phyloP scores from a whole-genome alignment of 371 early-diverging fungal genomes.

The Haplosporangium sp. region DNA sequence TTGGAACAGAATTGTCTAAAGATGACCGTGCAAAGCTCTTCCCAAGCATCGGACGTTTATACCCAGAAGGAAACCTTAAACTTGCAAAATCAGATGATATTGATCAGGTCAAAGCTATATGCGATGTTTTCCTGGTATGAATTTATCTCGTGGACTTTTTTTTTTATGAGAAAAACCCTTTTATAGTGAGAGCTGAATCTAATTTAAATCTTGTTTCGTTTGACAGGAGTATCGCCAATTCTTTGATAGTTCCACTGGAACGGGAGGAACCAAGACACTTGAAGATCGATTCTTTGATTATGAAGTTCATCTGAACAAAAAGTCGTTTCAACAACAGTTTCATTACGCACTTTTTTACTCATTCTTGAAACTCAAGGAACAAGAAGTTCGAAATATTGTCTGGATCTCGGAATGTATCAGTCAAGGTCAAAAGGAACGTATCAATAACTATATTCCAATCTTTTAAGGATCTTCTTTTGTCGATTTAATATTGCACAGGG shows the following conservation, averaged over 20 bases:
- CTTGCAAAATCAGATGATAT: conserved; percentile 92
- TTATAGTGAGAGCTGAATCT: too few relatives aligned
- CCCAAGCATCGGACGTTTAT: conserved; percentile 91
- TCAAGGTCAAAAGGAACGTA: conserved; percentile 96
- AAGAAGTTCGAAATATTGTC: conserved; percentile 98
- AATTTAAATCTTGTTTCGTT: too few relatives aligned
- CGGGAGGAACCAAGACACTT: conserved; percentile 69
- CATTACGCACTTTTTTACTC: conserved; percentile 96
- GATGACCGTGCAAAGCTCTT: conserved; percentile 95
- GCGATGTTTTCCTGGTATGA: conserved; percentile 77
- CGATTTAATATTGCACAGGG: too few relatives aligned
- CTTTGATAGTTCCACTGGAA: conserved; percentile 66
- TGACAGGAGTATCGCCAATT: conserved; percentile 75
- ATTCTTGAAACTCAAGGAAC: conserved; percentile 98
- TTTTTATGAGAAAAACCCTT: too few relatives aligned
- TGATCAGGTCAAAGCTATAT: conserved; percentile 89
- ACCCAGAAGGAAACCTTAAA: conserved; percentile 89
- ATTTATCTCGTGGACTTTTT: too few relatives aligned
- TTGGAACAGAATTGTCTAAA: conserved; percentile 81
- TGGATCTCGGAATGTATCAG: conserved; percentile 99
- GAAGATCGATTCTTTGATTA: conserved; percentile 97
- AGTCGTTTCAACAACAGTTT: conserved; percentile 95
- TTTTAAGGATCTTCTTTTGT: conserved; percentile 60
- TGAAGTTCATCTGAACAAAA: conserved; percentile 94
- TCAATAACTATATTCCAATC: conserved; percentile 93